These are phyloP conservation scores for Candida bentonensis DNA, from an alignment of 805 yeast genomes.

Conservation along the genomic window DNA sequence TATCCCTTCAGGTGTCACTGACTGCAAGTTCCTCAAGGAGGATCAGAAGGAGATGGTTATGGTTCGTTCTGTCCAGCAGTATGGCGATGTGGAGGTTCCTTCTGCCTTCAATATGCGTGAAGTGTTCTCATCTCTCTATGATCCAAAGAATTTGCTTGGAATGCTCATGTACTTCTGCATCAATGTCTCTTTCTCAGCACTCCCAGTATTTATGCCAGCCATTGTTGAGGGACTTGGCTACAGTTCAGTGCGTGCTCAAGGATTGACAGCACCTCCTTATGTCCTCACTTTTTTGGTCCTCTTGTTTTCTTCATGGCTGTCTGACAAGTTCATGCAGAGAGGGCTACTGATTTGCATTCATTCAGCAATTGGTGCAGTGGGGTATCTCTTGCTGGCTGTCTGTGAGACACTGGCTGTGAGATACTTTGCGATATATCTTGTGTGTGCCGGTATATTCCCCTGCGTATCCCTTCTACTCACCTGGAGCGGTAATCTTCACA, in stretches of 20 bases:
- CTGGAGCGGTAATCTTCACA: slow-evolving; percentile 18
- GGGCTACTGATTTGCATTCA: too few relatives aligned
- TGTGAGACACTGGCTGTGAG: slow-evolving; percentile 12
- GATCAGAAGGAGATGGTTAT: slow-evolving; percentile 42
- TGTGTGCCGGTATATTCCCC: slow-evolving; percentile 18
- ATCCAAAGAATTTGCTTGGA: slow-evolving; percentile 40
- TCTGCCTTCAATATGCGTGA: slow-evolving; percentile 32
- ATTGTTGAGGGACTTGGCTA: slow-evolving; percentile 31
- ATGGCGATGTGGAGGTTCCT: slow-evolving; percentile 36
- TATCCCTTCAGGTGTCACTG: slow-evolving; percentile 62
- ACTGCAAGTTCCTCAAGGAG: slow-evolving; percentile 36
- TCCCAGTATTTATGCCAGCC: slow-evolving; percentile 34
- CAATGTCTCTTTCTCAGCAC: slow-evolving; percentile 48
- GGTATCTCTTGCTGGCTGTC: slow-evolving; percentile 16
- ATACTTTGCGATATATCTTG: slow-evolving; percentile 17
- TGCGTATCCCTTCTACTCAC: slow-evolving; percentile 15
- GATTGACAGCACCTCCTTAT: slow-evolving; percentile 35
- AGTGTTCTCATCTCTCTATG: slow-evolving; percentile 38
- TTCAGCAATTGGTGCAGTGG: slow-evolving; percentile 9
- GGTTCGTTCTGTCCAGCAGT: slow-evolving; percentile 42
- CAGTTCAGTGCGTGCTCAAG: slow-evolving; percentile 27
- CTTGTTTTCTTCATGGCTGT: slow-evolving; percentile 30
- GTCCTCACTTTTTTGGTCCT: slow-evolving; percentile 26
- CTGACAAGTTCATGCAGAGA: slow-evolving; percentile 24
- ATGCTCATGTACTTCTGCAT: slow-evolving; percentile 52